A percentile compares a stretch with the other conserved stretches of the same genome.
Evolutionary conservation across 2,329 filamentous ascomycete genomes (phyloP).

Genomic region (Alternaria solani): DNA sequence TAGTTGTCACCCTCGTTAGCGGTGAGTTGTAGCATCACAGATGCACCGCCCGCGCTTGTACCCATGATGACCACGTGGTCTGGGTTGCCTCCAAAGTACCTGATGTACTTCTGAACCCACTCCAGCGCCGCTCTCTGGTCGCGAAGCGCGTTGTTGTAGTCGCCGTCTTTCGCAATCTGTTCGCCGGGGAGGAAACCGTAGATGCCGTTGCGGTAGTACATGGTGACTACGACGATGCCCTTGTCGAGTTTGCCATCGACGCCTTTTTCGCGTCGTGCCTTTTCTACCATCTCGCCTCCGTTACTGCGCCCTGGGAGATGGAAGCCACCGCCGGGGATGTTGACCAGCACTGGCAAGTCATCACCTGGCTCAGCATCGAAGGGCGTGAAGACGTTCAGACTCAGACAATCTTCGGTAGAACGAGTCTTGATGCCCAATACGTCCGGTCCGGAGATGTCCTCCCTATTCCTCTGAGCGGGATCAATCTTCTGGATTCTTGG

Average conservation of each 20-base stretch:
- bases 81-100: constrained; percentile 57
- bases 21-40: constrained; percentile 40
- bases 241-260: constrained; percentile 40
- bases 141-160: constrained; percentile 48
- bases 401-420: constrained; percentile 54
- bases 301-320: constrained; percentile 47
- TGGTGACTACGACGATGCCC: constrained; percentile 43
- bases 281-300: constrained; percentile 43
- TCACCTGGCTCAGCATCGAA: constrained; percentile 44
- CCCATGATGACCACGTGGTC: constrained; percentile 58
- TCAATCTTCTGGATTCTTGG: constrained; percentile 47
- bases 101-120: constrained; percentile 54
- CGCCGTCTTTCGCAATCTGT: constrained; percentile 48
- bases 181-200: constrained; percentile 57
- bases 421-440: constrained; percentile 38
- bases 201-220: constrained; percentile 51
- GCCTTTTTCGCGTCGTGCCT: constrained; percentile 38
- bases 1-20: constrained; percentile 43
- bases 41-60: constrained; percentile 44
- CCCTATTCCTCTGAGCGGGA: constrained; percentile 30
- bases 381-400: constrained; percentile 49
- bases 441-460: constrained; percentile 38
- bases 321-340: constrained; percentile 58
- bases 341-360: constrained; percentile 52
- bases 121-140: constrained; percentile 52